Percentiles rank a stretch among this genome's conserved stretches.
phyloP scores from a whole-genome alignment of 805 yeast genomes.

The Saccharomyces kudriavzevii region DNA sequence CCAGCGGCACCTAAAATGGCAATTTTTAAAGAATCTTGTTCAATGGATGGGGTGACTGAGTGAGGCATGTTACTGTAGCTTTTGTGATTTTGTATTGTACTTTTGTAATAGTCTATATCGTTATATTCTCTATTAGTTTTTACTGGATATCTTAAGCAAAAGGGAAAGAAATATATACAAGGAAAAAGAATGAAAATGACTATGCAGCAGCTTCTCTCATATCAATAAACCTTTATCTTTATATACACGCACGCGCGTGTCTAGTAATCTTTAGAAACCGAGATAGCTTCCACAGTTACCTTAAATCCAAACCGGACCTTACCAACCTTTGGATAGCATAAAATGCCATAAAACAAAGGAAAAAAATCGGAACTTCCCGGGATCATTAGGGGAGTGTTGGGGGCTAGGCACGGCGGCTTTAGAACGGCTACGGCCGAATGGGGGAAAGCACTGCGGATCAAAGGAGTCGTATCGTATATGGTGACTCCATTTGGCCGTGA shows the following conservation, averaged over 20 bases:
- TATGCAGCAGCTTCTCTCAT: neutral
- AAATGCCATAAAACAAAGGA: neutral
- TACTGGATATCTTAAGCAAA: neutral
- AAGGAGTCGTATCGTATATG: neutral
- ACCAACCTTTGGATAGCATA: neutral
- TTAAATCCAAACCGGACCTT: neutral
- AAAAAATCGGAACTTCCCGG: neutral
- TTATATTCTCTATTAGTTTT: neutral
- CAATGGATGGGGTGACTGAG: slow-evolving; percentile 3
- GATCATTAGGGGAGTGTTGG: neutral
- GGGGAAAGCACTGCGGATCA: neutral
- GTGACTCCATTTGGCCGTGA: neutral
- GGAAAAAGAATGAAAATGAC: neutral
- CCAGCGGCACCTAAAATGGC: slow-evolving; percentile 89
- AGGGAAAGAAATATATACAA: neutral
- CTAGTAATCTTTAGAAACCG: neutral
- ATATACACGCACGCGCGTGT: neutral
- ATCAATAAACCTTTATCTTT: neutral
- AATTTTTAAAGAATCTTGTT: slow-evolving; percentile 42
- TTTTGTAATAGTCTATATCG: neutral
- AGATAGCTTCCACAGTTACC: neutral
- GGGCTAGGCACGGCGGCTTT: neutral
- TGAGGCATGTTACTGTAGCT: slow-evolving; percentile 17
- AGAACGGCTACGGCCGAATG: neutral
- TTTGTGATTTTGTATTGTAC: neutral